These are phyloP conservation scores for Gynandropsis gynandra DNA, from an alignment of 345 rosid genomes.

Conservation along the genomic window DNA sequence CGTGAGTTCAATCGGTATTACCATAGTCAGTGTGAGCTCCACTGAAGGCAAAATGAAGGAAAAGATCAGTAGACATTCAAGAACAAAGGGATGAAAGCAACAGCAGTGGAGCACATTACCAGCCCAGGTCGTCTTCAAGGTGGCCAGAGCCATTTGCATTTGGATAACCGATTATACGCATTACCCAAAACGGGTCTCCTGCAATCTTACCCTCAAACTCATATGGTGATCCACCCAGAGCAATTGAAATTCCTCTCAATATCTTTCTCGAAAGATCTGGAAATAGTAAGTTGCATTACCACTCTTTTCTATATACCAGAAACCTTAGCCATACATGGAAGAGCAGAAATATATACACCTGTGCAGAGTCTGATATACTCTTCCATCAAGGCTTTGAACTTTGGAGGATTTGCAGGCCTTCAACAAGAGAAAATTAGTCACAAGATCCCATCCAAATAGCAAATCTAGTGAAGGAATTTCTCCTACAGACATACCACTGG, in stretches of 20 bases:
- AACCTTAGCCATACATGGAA: constrained; percentile 1
- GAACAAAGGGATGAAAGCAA: neutral
- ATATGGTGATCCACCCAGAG: constrained; percentile 53
- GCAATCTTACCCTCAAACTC: constrained; percentile 69
- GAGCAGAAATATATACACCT: constrained; percentile 29
- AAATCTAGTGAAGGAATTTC: neutral
- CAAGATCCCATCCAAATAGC: neutral
- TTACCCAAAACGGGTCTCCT: constrained; percentile 86
- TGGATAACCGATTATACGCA: constrained; percentile 78
- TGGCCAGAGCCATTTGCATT: constrained; percentile 33
- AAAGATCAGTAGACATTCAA: neutral
- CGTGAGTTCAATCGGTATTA: constrained; percentile 20
- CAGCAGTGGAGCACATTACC: constrained; percentile 37
- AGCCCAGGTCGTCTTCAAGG: constrained; percentile 59
- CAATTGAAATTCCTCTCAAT: constrained; percentile 66
- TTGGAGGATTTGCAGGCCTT: constrained; percentile 64
- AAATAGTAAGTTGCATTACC: constrained; percentile 2
- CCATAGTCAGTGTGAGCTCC: constrained; percentile 93
- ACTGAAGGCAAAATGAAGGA: constrained; percentile 28
- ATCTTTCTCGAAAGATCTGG: constrained; percentile 74
- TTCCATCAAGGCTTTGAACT: constrained; percentile 55
- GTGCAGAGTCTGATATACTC: constrained; percentile 63
- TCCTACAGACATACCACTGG: constrained; percentile 57
- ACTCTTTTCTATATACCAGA: neutral
- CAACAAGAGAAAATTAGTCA: constrained; percentile 11